These are phyloP conservation scores for Pestalotiopsis sp. DNA, from an alignment of 2,329 filamentous ascomycete genomes.

Conservation along the genomic window DNA sequence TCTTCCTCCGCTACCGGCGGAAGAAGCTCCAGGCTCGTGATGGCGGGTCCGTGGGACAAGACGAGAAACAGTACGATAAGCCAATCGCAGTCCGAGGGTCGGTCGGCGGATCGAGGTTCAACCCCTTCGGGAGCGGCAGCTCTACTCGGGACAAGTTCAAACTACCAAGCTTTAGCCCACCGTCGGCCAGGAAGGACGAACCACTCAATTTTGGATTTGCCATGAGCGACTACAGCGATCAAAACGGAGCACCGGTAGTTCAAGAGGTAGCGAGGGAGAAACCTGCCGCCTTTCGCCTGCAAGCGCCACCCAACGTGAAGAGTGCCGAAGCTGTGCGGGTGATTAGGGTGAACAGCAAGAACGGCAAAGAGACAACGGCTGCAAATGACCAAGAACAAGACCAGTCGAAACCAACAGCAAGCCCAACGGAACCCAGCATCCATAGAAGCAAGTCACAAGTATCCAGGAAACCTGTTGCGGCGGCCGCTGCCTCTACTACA, in stretches of 20 bases:
- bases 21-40: constrained; percentile 22
- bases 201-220: constrained; percentile 24
- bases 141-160: constrained; percentile 30
- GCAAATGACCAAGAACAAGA: neutral
- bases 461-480: neutral
- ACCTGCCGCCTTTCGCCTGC: constrained; percentile 27
- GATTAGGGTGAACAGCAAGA: constrained; percentile 30
- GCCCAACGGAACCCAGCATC: neutral
- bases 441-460: constrained; percentile 1
- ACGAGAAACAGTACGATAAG: constrained; percentile 21
- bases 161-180: constrained; percentile 27
- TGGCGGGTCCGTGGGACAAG: constrained; percentile 6
- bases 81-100: constrained; percentile 28
- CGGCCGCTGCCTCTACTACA: neutral
- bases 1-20: constrained; percentile 29
- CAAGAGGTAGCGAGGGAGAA: constrained; percentile 22
- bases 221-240: constrained; percentile 22
- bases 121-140: constrained; percentile 24
- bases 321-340: constrained; percentile 31
- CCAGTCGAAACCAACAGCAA: neutral
- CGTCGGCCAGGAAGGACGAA: constrained; percentile 22
- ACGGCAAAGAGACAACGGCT: constrained; percentile 13
- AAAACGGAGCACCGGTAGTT: neutral
- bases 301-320: constrained; percentile 27
- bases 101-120: constrained; percentile 25